phyloP scores from a whole-genome alignment of 2,329 filamentous ascomycete genomes.

The Paradendryphiella salina region DNA sequence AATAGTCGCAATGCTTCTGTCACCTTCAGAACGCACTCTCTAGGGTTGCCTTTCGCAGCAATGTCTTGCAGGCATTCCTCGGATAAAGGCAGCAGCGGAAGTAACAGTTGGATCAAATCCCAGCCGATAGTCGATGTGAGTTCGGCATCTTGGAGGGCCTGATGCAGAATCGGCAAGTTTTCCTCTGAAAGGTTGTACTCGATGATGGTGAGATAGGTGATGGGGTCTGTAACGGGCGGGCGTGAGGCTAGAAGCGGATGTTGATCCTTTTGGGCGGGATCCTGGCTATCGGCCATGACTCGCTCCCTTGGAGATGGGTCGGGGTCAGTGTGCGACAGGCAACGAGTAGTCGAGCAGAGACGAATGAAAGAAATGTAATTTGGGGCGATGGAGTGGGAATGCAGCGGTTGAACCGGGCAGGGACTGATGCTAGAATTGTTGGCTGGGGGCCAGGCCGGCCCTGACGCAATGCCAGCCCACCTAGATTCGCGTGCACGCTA shows the following conservation, averaged over 20 bases:
- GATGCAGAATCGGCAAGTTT: slow-evolving; percentile 67
- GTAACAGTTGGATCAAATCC: slow-evolving; percentile 77
- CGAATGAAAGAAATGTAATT: not conserved
- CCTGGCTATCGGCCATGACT: slow-evolving; percentile 41
- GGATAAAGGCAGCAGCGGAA: slow-evolving; percentile 66
- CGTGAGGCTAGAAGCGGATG: slow-evolving; percentile 61
- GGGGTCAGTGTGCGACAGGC: not conserved
- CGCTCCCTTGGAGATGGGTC: not conserved
- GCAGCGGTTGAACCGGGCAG: slow-evolving; percentile 3
- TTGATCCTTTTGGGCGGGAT: slow-evolving; percentile 29
- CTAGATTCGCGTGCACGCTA: slow-evolving; percentile 12
- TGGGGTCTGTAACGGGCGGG: slow-evolving; percentile 66
- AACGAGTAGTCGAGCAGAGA: not conserved
- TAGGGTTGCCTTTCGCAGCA: slow-evolving; percentile 75
- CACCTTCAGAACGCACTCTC: slow-evolving; percentile 80
- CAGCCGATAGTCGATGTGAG: slow-evolving; percentile 79
- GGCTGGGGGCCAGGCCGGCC: slow-evolving; percentile 6
- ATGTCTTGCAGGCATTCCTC: slow-evolving; percentile 73
- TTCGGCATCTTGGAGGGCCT: slow-evolving; percentile 68
- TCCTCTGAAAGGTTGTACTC: slow-evolving; percentile 71
- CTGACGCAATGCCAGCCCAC: slow-evolving; percentile 25
- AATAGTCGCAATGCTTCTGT: slow-evolving; percentile 70
- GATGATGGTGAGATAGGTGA: slow-evolving; percentile 78
- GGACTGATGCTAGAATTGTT: slow-evolving; percentile 8
- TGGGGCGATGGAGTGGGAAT: not conserved